Conservation (phyloP, 2,329 filamentous ascomycete species). For the Myriosclerotinia scirpicola region DNA sequence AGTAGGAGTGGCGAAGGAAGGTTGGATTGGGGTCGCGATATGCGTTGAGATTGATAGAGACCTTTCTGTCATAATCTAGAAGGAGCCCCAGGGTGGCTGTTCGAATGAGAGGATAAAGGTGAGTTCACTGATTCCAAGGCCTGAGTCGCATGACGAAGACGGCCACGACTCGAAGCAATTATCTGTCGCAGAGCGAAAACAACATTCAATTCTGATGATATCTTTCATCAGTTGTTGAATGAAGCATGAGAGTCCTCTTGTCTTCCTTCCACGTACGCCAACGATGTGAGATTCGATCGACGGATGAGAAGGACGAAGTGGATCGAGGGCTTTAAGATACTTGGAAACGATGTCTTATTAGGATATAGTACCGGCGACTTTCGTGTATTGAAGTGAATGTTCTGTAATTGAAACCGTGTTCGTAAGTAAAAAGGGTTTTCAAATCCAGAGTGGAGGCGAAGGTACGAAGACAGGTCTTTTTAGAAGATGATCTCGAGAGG, state of each 20-base stretch:
- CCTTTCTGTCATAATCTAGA: conserved; percentile 45
- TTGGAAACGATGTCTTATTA: conserved; percentile 1
- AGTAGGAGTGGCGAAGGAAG: conserved; percentile 29
- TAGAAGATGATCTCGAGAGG: conserved; percentile 19
- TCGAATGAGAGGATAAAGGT: conserved; percentile 38
- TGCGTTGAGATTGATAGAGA: conserved; percentile 41
- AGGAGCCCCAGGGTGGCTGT: conserved; percentile 41
- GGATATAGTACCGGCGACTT: conserved; percentile 12
- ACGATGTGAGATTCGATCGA: conserved; percentile 12
- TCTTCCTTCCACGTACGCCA: conserved; percentile 19
- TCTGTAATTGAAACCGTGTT: conserved; percentile 23
- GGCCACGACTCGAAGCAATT: conserved; percentile 39
- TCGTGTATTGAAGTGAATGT: conserved; percentile 13
- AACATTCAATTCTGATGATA: conserved; percentile 28
- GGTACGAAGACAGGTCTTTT: conserved; percentile 16
- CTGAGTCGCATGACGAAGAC: conserved; percentile 45
- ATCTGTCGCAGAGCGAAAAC: conserved; percentile 36
- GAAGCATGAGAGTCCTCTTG: conserved; percentile 15
- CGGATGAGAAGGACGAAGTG: conserved; percentile 1
- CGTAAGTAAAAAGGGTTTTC: conserved; percentile 23
- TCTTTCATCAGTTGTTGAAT: conserved; percentile 37
- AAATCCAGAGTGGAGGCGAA: conserved; percentile 23
- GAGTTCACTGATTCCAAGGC: conserved; percentile 41
- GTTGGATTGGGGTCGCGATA: conserved; percentile 39
- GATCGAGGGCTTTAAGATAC: conserved; percentile 8